Evolutionary conservation across 371 early-diverging fungal genomes (phyloP), one percentile per base, ranked within the genome.

Genomic region (Blastocladiella emersonii): DNA sequence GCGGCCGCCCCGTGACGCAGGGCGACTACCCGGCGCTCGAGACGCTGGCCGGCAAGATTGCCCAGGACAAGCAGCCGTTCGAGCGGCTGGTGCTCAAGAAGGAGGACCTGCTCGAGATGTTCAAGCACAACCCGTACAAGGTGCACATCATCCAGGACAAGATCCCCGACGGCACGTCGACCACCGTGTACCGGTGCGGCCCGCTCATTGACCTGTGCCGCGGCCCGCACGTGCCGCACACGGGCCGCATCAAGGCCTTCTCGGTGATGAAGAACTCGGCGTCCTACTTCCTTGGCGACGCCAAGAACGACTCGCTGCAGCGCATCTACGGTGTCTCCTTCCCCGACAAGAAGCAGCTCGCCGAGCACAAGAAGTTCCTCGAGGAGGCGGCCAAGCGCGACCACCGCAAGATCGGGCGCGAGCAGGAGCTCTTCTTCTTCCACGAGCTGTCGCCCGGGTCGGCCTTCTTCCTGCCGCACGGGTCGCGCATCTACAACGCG

Each of bases 301-400:
- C 93, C 61, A 89, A 88, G 68, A 95, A 98, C 72, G 95, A 95
- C 66, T 92, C 95, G 34, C 83, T 99, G 37, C 98, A 99, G 77
- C 91, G 99, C 73, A 79, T 99, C 61, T 99, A 99, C 71, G 99
- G 98, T 65, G 88, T 99, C 62, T 95, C 98, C 34, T 99, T 99
- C 90, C 99, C 99, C 27, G 91, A 89, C 67, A 87, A 84, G 76
- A 93, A 93, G 80, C 85, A 89, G 72, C 83, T 99, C 89, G 86
- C 90, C 61, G 91, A 95, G 76, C 90, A 95, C 77, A 86, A 93
- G 69, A 83, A 89, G 69, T 91, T 92, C 72, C 76, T 95, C 67
- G 95, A 93, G 72, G 95, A 95, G 76, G 99, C 99, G 48, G 87
- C 90, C 56, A 90, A 93, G 81, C 87, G 96, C 66, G 99, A 99